These are phyloP conservation scores for Talaromyces albobiverticillius DNA, from an alignment of 2,329 filamentous ascomycete species.

Conservation along the genomic window DNA sequence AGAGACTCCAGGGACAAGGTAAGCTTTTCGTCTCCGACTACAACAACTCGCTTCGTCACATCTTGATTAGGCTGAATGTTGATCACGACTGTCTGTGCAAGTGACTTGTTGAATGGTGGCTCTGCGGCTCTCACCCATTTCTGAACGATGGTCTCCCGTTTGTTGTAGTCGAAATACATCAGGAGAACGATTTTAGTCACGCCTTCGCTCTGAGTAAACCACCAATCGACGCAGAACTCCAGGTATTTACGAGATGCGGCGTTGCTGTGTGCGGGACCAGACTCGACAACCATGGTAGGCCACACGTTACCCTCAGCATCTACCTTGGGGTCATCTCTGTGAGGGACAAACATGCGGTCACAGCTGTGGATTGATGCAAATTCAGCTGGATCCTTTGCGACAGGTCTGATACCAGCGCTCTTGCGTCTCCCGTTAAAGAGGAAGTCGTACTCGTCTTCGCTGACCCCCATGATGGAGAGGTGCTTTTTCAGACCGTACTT, in stretches of 20 bases:
- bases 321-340: neutral
- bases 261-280: neutral
- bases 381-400: neutral
- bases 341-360: conserved; percentile 12
- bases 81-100: conserved; percentile 1
- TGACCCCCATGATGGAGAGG: neutral
- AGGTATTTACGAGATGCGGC: conserved; percentile 2
- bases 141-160: neutral
- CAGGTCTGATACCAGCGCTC: neutral
- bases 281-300: conserved; percentile 10
- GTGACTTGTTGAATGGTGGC: conserved; percentile 4
- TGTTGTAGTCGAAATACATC: conserved; percentile 9
- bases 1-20: conserved; percentile 2
- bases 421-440: neutral
- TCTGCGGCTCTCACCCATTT: conserved; percentile 3
- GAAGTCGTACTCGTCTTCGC: neutral
- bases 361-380: neutral
- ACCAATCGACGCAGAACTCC: conserved; percentile 11
- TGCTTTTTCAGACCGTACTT: conserved; percentile 2
- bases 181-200: conserved; percentile 1
- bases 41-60: neutral
- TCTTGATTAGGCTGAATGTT: neutral
- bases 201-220: conserved; percentile 8
- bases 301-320: neutral
- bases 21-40: neutral